These are phyloP conservation scores for Sechiopsis laciniata DNA, from an alignment of 306 rosid species.

Conservation along the genomic window DNA sequence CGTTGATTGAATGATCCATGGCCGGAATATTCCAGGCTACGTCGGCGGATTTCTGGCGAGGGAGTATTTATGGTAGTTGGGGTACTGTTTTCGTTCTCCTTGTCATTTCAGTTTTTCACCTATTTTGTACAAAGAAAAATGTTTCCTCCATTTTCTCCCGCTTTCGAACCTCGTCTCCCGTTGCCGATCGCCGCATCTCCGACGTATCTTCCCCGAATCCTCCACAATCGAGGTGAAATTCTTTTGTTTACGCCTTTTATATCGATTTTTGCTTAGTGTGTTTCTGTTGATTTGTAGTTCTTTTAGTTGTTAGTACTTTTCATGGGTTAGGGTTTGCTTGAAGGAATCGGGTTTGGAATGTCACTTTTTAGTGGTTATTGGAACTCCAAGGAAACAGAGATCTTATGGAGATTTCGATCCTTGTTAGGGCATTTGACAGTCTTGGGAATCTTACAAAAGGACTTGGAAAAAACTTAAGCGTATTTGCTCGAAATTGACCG, in stretches of 20 bases:
- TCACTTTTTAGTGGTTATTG: not conserved
- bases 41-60: slow-evolving; percentile 35
- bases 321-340: not conserved
- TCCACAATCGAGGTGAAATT: slow-evolving; percentile 4
- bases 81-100: slow-evolving; percentile 40
- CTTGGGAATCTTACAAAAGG: not conserved
- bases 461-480: not conserved
- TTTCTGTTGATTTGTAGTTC: not conserved
- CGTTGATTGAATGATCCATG: not conserved
- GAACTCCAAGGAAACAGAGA: not conserved
- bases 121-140: slow-evolving; percentile 16
- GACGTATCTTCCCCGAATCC: not conserved
- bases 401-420: not conserved
- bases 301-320: not conserved
- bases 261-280: not conserved
- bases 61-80: slow-evolving; percentile 45
- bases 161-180: slow-evolving; percentile 20
- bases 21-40: slow-evolving; percentile 18
- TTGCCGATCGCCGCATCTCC: not conserved
- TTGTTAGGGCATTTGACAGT: not conserved
- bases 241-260: not conserved
- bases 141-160: slow-evolving; percentile 29
- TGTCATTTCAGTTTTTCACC: slow-evolving; percentile 40
- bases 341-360: not conserved
- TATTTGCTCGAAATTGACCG: not conserved